Evolutionary conservation across 108 stramenopile genomes (phyloP).

Genomic region (Hondaea fermentalgiana): DNA sequence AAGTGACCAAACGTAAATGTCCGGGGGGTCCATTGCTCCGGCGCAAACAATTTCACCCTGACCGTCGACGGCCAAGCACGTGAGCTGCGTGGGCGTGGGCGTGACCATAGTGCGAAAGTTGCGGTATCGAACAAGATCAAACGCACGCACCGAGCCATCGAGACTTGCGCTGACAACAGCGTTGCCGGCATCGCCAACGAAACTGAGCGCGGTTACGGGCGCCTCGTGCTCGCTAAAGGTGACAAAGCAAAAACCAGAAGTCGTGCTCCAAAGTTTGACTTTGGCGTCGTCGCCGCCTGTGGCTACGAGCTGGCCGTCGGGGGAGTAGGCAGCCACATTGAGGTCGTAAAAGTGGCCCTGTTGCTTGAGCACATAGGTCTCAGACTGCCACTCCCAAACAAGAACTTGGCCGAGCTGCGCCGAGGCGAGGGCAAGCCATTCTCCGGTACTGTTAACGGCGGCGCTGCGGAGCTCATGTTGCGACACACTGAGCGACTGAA

Average conservation of each 20-base stretch:
- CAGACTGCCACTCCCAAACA: conserved; percentile 98
- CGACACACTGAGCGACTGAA: conserved; percentile 15
- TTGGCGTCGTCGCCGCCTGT: conserved; percentile 96
- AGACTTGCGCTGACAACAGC: conserved; percentile 81
- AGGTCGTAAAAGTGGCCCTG: conserved; percentile 92
- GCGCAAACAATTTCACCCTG: conserved; percentile 73
- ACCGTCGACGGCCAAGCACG: conserved; percentile 79
- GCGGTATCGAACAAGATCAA: conserved; percentile 87
- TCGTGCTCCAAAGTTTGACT: conserved; percentile 92
- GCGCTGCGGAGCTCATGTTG: neutral
- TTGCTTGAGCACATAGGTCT: conserved; percentile 97
- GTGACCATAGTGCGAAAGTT: conserved; percentile 87
- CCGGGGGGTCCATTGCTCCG: conserved; percentile 78
- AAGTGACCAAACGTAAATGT: conserved; percentile 86
- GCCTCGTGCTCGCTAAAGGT: conserved; percentile 90
- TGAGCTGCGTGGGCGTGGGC: conserved; percentile 80
- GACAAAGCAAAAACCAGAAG: conserved; percentile 91
- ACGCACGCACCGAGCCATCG: conserved; percentile 92
- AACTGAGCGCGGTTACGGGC: conserved; percentile 77
- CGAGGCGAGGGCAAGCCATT: conserved; percentile 92
- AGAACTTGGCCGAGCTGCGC: conserved; percentile 80
- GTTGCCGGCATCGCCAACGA: conserved; percentile 61
- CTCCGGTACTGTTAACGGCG: conserved; percentile 74
- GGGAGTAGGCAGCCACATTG: conserved; percentile 80
- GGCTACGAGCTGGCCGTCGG: conserved; percentile 80